Evolutionary conservation across 805 yeast species (phyloP).

Genomic region (Saccharomycopsis microspora): DNA sequence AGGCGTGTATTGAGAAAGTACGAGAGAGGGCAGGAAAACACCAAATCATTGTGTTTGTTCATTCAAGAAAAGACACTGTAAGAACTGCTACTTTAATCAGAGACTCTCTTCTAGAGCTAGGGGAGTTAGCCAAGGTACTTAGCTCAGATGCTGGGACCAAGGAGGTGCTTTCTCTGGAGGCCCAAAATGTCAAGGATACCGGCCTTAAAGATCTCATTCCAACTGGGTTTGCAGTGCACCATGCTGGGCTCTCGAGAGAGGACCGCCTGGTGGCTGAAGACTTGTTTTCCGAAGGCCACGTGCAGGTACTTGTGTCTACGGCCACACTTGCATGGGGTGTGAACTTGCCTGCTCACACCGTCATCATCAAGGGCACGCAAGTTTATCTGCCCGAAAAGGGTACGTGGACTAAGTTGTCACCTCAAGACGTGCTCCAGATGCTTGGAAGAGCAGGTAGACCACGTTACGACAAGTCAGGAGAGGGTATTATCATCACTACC

Average conservation of each 20-base stretch:
- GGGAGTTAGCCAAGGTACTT: slow-evolving; percentile 32
- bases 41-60: slow-evolving; percentile 86
- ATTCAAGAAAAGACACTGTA: slow-evolving; percentile 84
- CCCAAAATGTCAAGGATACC: slow-evolving; percentile 40
- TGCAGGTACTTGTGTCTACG: slow-evolving; percentile 78
- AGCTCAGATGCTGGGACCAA: slow-evolving; percentile 43
- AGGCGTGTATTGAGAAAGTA: slow-evolving; percentile 77
- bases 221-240: slow-evolving; percentile 79
- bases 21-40: slow-evolving; percentile 51
- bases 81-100: slow-evolving; percentile 70
- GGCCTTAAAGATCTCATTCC: slow-evolving; percentile 50
- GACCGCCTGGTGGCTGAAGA: slow-evolving; percentile 79
- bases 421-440: slow-evolving; percentile 94
- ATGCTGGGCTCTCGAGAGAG: slow-evolving; percentile 69
- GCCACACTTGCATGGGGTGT: slow-evolving; percentile 98
- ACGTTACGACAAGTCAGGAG: slow-evolving; percentile 83
- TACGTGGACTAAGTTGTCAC: slow-evolving; percentile 81
- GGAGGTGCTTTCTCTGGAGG: slow-evolving; percentile 55
- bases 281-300: slow-evolving; percentile 75
- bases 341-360: slow-evolving; percentile 90
- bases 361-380: slow-evolving; percentile 86
- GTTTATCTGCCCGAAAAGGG: slow-evolving; percentile 88
- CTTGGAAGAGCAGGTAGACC: slow-evolving; percentile 99
- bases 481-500: slow-evolving; percentile 84
- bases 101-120: slow-evolving; percentile 48